Percentiles rank a stretch among this genome's conserved stretches.
These are phyloP conservation scores for Agaricus subrufescens DNA, from an alignment of 768 basidiomycete species.

Conservation along the genomic window DNA sequence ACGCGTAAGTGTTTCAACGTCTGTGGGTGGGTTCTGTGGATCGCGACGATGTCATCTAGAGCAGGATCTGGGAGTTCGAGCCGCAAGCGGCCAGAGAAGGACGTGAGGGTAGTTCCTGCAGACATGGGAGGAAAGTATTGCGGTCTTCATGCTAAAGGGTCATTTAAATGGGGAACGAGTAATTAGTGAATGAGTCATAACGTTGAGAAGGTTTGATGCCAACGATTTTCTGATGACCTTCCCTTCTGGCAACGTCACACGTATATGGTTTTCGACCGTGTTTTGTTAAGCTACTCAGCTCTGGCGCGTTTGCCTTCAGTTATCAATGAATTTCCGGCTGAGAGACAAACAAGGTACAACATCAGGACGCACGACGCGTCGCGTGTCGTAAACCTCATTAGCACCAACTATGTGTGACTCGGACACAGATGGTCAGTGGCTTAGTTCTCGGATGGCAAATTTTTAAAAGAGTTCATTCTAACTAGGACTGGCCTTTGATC, in stretches of 20 bases:
- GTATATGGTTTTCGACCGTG: no score
- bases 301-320: no score
- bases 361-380: slow-evolving; percentile 16
- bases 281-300: no score
- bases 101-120: slow-evolving; percentile 21
- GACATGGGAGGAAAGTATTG: slow-evolving; percentile 1
- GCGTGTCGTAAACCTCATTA: not conserved
- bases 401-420: slow-evolving; percentile 23
- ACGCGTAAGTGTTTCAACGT: slow-evolving; percentile 33
- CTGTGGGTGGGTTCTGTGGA: slow-evolving; percentile 33
- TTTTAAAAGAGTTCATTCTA: not conserved
- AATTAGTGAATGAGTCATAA: slow-evolving; percentile 4
- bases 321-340: no score
- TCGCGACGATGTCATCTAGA: slow-evolving; percentile 31
- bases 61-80: slow-evolving; percentile 27
- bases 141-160: not conserved
- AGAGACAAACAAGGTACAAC: slow-evolving; percentile 27
- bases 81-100: slow-evolving; percentile 28
- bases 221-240: no score
- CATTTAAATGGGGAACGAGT: not conserved
- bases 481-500: slow-evolving; percentile 58
- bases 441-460: no score
- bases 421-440: slow-evolving; percentile 22
- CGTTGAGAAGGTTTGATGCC: not conserved
- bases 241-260: no score